A percentile compares a stretch with the other conserved stretches of the same genome.
These are phyloP conservation scores for Eutypa lata DNA, from an alignment of 2,329 filamentous ascomycete species.

Conservation along the genomic window DNA sequence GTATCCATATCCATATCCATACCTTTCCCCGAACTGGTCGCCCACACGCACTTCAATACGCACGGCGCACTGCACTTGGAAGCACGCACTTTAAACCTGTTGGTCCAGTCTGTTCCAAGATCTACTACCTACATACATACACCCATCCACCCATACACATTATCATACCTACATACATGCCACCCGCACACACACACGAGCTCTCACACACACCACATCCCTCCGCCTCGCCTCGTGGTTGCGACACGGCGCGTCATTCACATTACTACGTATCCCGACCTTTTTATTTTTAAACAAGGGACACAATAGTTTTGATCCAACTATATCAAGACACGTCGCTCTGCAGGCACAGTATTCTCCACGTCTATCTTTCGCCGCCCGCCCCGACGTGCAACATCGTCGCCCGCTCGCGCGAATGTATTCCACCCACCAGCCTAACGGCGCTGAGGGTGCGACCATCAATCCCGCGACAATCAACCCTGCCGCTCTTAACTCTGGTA, in stretches of 20 bases:
- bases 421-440: slow-evolving; percentile 65
- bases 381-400: slow-evolving; percentile 33
- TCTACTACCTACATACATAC: background rate
- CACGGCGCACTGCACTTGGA: no score
- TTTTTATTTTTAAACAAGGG: slow-evolving; percentile 18
- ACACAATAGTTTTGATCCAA: slow-evolving; percentile 40
- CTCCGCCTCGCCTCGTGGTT: slow-evolving; percentile 28
- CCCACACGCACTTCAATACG: background rate
- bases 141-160: background rate
- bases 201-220: slow-evolving; percentile 24
- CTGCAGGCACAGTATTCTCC: slow-evolving; percentile 43
- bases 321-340: slow-evolving; percentile 62
- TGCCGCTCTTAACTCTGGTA: slow-evolving; percentile 56
- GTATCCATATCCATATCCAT: background rate
- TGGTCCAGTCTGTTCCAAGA: background rate
- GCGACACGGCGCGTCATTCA: slow-evolving; percentile 33
- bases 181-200: slow-evolving; percentile 7
- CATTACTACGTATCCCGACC: slow-evolving; percentile 12
- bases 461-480: slow-evolving; percentile 84
- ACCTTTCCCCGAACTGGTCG: background rate
- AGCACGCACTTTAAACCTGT: background rate
- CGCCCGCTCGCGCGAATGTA: slow-evolving; percentile 50
- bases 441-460: slow-evolving; percentile 84
- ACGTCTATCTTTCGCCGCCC: slow-evolving; percentile 28
- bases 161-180: background rate